Percentiles rank a stretch among this genome's conserved stretches.
phyloP scores from a whole-genome alignment of 1,284 basidiomycete species.

The Porphyrellus sp. region DNA sequence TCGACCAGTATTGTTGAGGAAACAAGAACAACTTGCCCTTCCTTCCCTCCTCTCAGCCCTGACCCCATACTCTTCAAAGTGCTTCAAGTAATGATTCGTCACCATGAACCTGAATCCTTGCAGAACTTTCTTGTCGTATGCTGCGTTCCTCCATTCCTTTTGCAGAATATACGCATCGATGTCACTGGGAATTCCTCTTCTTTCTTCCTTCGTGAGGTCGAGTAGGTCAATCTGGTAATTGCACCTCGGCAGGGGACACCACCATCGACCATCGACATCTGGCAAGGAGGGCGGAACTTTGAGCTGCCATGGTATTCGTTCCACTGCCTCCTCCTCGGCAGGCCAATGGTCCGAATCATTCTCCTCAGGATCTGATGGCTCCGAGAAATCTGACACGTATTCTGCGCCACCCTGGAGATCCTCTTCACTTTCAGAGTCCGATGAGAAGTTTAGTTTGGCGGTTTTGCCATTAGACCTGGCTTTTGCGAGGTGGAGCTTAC shows the following conservation, averaged over 20 bases:
- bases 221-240: slow-evolving; percentile 26
- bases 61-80: slow-evolving; percentile 29
- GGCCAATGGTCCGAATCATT: slow-evolving; percentile 34
- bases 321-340: slow-evolving; percentile 9
- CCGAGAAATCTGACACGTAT: slow-evolving; percentile 53
- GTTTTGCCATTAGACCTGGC: slow-evolving; percentile 8
- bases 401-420: slow-evolving; percentile 24
- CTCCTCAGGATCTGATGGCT: slow-evolving; percentile 40
- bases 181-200: slow-evolving; percentile 13
- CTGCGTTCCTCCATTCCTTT: slow-evolving; percentile 33
- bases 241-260: slow-evolving; percentile 28
- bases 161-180: slow-evolving; percentile 23
- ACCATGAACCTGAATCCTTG: slow-evolving; percentile 32
- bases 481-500: slow-evolving; percentile 28
- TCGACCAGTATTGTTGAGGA: not conserved
- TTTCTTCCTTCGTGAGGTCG: slow-evolving; percentile 22
- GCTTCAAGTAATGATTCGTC: slow-evolving; percentile 35
- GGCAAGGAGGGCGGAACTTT: slow-evolving; percentile 35
- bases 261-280: slow-evolving; percentile 34
- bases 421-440: slow-evolving; percentile 26
- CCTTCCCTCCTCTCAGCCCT: slow-evolving; percentile 12
- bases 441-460: slow-evolving; percentile 18
- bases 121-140: slow-evolving; percentile 30
- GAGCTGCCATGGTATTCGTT: slow-evolving; percentile 32
- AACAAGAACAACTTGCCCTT: slow-evolving; percentile 15